Evolutionary conservation across 73 alveolate species (phyloP), one percentile per base, ranked within the genome.

Genomic region (Blepharisma stoltei): DNA sequence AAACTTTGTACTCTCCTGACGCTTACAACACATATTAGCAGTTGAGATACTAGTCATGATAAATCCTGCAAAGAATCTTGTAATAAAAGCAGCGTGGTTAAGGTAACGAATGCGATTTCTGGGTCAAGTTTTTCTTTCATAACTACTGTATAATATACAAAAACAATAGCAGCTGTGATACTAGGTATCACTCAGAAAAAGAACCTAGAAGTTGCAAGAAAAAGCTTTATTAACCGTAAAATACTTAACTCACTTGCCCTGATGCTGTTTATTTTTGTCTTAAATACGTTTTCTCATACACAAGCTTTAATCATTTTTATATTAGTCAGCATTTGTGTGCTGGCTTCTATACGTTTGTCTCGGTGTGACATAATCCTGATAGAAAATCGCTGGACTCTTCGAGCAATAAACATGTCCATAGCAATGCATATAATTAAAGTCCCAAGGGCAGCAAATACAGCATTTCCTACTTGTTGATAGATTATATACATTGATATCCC

Each of bases 301-400:
- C 5, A 60, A 25, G 73, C 73, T 60, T 60, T 60, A 18, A 60
- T 60, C 73, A 60, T 60, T 60, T 60, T 60, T 60, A 60, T 60
- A n/a, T 60, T 38, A 1, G 73, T 60, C 4, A 60, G 47, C 73
- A 60, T 14, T 25, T 60, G 73, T 14, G 73, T 60, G 14, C 47
- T 14, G 5, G 14, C 46, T 60, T 60, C 49, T 18, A 60, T 60
- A 14, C 73, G 14, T 25, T 60, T 38, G 5, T 60, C 73, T 60
- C 73, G 0, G 2, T 14, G 14, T 5, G 14, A n/a, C 73, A 60
- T 60, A 1, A 60, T 60, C 5, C 23, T 60, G 18, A 14, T 38
- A 60, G 38, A 14, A 60, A 60, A 25, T 60, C 46, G 0, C 2
- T 14, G 14, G 46, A n/a, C 14, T 18, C 46, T 60, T 18, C 46